A percentile compares a stretch with the other conserved stretches of the same genome.
Conservation (phyloP, 2,329 filamentous ascomycete genomes). For the Herpotrichia juniperi region DNA sequence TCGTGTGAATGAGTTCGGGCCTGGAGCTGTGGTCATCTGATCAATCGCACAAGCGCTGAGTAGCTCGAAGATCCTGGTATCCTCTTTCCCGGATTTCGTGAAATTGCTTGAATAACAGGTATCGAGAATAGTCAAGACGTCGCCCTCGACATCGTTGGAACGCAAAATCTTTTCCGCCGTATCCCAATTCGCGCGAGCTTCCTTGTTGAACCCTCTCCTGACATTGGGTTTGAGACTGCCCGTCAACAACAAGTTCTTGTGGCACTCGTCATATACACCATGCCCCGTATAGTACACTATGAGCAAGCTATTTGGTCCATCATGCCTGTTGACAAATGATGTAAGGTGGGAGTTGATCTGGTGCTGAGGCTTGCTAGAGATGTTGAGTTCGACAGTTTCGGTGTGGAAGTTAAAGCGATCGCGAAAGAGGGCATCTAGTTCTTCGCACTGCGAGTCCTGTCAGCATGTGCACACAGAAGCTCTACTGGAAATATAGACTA, state of each 20-base stretch:
- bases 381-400: conserved; percentile 39
- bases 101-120: conserved; percentile 47
- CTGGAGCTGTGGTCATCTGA: conserved; percentile 34
- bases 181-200: conserved; percentile 42
- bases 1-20: conserved; percentile 40
- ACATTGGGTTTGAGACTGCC: conserved; percentile 18
- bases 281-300: conserved; percentile 51
- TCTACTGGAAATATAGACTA: conserved; percentile 1
- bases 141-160: conserved; percentile 35
- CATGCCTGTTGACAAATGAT: conserved; percentile 33
- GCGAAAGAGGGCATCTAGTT: conserved; percentile 35
- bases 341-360: conserved; percentile 38
- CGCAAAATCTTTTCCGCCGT: conserved; percentile 35
- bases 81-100: conserved; percentile 30
- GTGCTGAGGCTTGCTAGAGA: conserved; percentile 38
- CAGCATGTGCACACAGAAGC: neutral
- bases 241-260: conserved; percentile 32
- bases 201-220: conserved; percentile 27
- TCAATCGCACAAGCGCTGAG: conserved; percentile 38
- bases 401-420: conserved; percentile 37
- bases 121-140: conserved; percentile 47
- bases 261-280: conserved; percentile 30
- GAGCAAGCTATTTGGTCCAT: conserved; percentile 39
- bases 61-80: conserved; percentile 38
- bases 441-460: conserved; percentile 26